A percentile compares a stretch with the other conserved stretches of the same genome.
Evolutionary conservation across 495 filamentous ascomycete genomes (phyloP).

Genomic region (Annulohypoxylon moriforme): DNA sequence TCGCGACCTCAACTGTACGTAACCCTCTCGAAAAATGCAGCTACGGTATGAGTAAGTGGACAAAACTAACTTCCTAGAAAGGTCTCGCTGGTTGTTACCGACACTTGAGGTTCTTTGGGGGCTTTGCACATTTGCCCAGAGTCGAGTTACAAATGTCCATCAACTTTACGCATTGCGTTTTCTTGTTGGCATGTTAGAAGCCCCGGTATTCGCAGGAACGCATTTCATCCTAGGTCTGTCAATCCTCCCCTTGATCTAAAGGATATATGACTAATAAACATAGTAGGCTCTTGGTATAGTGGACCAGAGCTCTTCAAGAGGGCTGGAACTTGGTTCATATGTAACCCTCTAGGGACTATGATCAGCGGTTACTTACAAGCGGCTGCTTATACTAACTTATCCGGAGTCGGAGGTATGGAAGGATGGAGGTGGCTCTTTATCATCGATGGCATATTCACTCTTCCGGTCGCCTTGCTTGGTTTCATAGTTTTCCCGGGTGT

Average conservation of each 20-base stretch:
- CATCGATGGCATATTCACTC: constrained; percentile 62
- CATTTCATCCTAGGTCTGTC: constrained; percentile 42
- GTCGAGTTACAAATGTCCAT: constrained; percentile 47
- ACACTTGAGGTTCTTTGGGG: constrained; percentile 53
- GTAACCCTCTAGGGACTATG: constrained; percentile 47
- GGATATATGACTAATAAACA: constrained; percentile 41
- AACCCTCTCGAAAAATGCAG: constrained; percentile 49
- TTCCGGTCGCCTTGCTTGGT: constrained; percentile 59
- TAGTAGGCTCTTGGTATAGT: constrained; percentile 49
- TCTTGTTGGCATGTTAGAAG: constrained; percentile 62
- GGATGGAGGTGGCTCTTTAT: constrained; percentile 64
- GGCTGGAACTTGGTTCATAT: constrained; percentile 53
- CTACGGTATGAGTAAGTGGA: neutral
- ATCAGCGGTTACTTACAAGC: constrained; percentile 59
- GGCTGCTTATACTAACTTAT: constrained; percentile 60
- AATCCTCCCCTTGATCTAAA: neutral
- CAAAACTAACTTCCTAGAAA: constrained; percentile 27
- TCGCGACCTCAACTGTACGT: constrained; percentile 47
- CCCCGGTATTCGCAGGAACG: constrained; percentile 55
- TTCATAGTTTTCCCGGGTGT: constrained; percentile 62
- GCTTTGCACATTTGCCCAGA: constrained; percentile 51
- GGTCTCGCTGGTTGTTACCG: constrained; percentile 54
- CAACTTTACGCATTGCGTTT: constrained; percentile 54
- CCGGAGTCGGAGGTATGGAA: constrained; percentile 58
- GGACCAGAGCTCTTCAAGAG: constrained; percentile 48